These are phyloP conservation scores for Wickerhamomyces canadensis DNA, from an alignment of 805 yeast genomes.

Conservation along the genomic window DNA sequence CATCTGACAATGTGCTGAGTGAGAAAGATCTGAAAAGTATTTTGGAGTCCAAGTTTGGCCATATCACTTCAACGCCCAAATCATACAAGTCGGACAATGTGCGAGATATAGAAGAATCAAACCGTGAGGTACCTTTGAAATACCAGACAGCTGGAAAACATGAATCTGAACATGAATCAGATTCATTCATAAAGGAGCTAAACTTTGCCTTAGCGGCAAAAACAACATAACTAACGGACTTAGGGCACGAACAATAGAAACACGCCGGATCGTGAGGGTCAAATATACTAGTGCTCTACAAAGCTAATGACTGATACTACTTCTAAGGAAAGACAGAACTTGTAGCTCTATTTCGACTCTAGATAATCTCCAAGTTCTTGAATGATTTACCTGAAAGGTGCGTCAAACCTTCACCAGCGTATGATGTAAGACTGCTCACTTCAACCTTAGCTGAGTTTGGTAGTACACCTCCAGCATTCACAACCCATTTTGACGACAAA, in stretches of 20 bases:
- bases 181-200: background rate
- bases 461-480: constrained; percentile 60
- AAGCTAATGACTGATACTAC: background rate
- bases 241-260: no score
- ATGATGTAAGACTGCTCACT: constrained; percentile 70
- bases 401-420: constrained; percentile 68
- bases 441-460: constrained; percentile 52
- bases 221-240: no score
- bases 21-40: constrained; percentile 10
- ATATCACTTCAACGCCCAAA: constrained; percentile 5
- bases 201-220: background rate
- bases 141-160: no score
- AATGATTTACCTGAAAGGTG: constrained; percentile 43
- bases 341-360: no score
- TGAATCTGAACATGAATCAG: background rate
- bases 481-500: constrained; percentile 72
- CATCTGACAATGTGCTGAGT: constrained; percentile 6
- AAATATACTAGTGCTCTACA: no score
- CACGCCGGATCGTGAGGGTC: background rate
- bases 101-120: background rate
- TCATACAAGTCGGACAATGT: background rate
- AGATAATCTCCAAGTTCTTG: constrained; percentile 23
- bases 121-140: no score
- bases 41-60: constrained; percentile 18
- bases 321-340: no score